Evolutionary conservation across 305 asterid species (phyloP).

Genomic region (Fraxinus nigra): DNA sequence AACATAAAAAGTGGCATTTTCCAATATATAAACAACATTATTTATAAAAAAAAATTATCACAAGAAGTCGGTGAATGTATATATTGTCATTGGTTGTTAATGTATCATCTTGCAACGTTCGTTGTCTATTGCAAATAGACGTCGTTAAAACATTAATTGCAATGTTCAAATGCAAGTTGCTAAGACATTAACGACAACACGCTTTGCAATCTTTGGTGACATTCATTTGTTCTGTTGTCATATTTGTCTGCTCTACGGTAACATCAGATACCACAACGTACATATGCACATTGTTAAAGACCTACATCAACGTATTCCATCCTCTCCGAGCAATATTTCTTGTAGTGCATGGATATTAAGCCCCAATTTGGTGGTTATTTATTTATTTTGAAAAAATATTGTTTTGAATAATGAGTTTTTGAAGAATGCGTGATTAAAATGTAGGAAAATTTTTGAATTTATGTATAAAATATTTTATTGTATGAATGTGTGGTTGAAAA

Average conservation of each 20-base stretch:
- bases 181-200: neutral
- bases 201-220: neutral
- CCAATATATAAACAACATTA: no score
- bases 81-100: neutral
- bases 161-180: no score
- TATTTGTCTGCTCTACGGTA: neutral
- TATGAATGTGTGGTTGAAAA: no score
- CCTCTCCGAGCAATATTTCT: neutral
- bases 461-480: no score
- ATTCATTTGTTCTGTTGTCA: neutral
- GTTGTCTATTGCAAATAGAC: neutral
- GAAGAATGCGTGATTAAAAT: no score
- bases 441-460: no score
- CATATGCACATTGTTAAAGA: neutral
- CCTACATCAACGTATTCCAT: neutral
- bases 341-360: neutral
- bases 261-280: neutral
- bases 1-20: neutral
- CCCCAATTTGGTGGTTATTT: no score
- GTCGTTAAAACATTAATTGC: neutral
- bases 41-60: neutral
- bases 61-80: neutral
- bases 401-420: no score
- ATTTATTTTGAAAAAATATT: no score
- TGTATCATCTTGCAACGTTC: neutral